These are phyloP conservation scores for Neofusicoccum parvum DNA, from an alignment of 2,329 filamentous ascomycete species.

Conservation along the genomic window DNA sequence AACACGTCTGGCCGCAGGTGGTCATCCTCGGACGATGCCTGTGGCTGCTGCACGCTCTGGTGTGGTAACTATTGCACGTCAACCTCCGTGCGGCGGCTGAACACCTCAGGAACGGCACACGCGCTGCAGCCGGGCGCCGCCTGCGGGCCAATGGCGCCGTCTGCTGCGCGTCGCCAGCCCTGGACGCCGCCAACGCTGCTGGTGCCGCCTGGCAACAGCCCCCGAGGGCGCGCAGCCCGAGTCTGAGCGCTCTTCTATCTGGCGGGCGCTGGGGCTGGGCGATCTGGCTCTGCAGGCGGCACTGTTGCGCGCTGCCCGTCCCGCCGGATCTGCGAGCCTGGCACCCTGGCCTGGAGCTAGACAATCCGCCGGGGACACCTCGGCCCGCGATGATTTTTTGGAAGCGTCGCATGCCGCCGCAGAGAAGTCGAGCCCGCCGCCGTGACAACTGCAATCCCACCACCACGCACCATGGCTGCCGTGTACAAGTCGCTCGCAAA, in stretches of 20 bases:
- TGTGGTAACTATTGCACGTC: conserved; percentile 23
- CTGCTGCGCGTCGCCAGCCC: background rate
- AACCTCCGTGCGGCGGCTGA: conserved; percentile 22
- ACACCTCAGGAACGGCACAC: conserved; percentile 13
- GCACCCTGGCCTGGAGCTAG: background rate
- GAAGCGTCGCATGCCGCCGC: background rate
- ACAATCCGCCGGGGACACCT: background rate
- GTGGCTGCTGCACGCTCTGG: conserved; percentile 22
- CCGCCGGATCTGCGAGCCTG: background rate
- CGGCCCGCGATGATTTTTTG: conserved; percentile 6
- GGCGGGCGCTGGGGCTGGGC: background rate
- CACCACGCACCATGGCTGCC: conserved; percentile 48
- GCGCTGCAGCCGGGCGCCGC: conserved; percentile 9
- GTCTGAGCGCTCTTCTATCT: background rate
- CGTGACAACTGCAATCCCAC: background rate
- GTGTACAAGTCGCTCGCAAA: conserved; percentile 60
- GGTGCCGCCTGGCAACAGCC: background rate
- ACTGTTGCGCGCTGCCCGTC: conserved; percentile 12
- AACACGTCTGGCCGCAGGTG: conserved; percentile 1
- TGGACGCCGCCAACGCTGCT: conserved; percentile 4
- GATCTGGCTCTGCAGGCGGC: conserved; percentile 10
- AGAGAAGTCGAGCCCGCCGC: background rate
- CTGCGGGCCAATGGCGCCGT: background rate
- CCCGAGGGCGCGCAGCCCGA: background rate
- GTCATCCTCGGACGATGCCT: conserved; percentile 23